Percentiles rank a stretch among this genome's conserved stretches.
phyloP scores from a whole-genome alignment of 2,329 filamentous ascomycete species.

The Coniochaeta sp. region DNA sequence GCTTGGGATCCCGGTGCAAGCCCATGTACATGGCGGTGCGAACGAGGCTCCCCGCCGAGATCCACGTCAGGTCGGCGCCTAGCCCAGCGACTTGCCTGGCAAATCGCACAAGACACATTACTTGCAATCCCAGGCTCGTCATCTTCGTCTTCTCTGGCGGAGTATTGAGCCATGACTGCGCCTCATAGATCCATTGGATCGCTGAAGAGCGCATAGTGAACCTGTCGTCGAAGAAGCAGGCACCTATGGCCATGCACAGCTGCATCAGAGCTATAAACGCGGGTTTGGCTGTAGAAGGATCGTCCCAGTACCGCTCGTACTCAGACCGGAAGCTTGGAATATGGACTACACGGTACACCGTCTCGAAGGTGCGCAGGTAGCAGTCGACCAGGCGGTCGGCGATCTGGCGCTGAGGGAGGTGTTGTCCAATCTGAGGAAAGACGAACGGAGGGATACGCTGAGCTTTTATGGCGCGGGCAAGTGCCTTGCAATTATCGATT shows the following conservation, averaged over 20 bases:
- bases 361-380: constrained; percentile 42
- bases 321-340: constrained; percentile 39
- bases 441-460: constrained; percentile 42
- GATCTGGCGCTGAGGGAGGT: constrained; percentile 37
- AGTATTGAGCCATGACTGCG: constrained; percentile 44
- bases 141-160: constrained; percentile 47
- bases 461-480: constrained; percentile 46
- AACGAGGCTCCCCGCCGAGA: constrained; percentile 35
- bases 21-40: constrained; percentile 42
- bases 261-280: constrained; percentile 50
- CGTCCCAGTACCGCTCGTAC: constrained; percentile 44
- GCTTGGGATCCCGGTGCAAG: constrained; percentile 39
- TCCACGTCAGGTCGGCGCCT: constrained; percentile 40
- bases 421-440: constrained; percentile 16
- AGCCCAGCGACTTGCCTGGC: constrained; percentile 29
- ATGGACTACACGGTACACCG: constrained; percentile 41
- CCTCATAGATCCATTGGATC: constrained; percentile 51
- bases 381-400: constrained; percentile 39
- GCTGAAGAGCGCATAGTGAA: constrained; percentile 44
- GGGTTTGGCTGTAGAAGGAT: constrained; percentile 20
- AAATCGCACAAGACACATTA: constrained; percentile 33
- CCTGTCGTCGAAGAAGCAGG: constrained; percentile 38
- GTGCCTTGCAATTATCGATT: constrained; percentile 43
- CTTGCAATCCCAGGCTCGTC: constrained; percentile 43
- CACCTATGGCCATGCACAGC: constrained; percentile 51